Evolutionary conservation across 371 early-diverging fungal species (phyloP).

Genomic region (Apophysomyces sp.): DNA sequence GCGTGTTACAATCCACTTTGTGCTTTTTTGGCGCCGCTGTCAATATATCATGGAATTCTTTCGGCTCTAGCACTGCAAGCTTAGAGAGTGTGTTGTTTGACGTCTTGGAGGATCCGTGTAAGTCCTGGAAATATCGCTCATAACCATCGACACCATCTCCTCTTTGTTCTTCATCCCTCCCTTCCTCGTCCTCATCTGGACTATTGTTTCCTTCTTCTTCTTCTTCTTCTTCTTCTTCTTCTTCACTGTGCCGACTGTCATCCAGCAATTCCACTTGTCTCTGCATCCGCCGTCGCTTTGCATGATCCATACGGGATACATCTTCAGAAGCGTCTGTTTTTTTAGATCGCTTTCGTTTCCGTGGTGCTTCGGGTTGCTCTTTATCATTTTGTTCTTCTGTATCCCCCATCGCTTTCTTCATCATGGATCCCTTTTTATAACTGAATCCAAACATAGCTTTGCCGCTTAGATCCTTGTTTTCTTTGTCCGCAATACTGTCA

Average conservation of each 20-base stretch:
- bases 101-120: conserved; percentile 60
- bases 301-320: conserved; percentile 9
- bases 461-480: conserved; percentile 34
- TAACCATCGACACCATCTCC: conserved; percentile 49
- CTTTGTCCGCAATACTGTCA: conserved; percentile 22
- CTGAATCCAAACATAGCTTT: conserved; percentile 36
- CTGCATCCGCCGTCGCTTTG: conserved; percentile 26
- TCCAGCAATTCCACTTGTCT: conserved; percentile 29
- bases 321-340: not conserved
- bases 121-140: conserved; percentile 75
- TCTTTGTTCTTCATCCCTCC: conserved; percentile 25
- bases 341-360: conserved; percentile 6
- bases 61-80: conserved; percentile 65
- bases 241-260: conserved; percentile 17
- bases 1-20: conserved; percentile 48
- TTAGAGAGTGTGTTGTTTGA: conserved; percentile 86
- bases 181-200: conserved; percentile 17
- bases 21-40: conserved; percentile 58
- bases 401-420: conserved; percentile 31
- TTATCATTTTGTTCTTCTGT: conserved; percentile 5
- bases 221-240: conserved; percentile 20
- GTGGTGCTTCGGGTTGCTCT: conserved; percentile 4
- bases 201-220: conserved; percentile 18
- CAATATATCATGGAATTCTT: conserved; percentile 60
- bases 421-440: conserved; percentile 23